Percentiles rank a stretch among this genome's conserved stretches.
Conservation (phyloP, 208 protist genomes). For the Naegleria fowleri region DNA sequence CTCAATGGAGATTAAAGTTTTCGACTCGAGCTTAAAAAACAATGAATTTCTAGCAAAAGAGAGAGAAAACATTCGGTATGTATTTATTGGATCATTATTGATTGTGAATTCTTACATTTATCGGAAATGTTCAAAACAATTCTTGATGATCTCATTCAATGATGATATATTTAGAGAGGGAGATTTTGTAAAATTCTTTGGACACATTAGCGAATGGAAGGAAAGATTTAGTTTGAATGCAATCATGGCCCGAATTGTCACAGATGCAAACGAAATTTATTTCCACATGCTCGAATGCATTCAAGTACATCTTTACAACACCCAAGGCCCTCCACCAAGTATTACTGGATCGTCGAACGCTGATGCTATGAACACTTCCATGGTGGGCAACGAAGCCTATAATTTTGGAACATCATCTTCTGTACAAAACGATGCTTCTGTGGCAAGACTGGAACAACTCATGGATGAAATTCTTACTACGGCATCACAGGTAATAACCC, state of each 20-base stretch:
- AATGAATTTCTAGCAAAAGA: background rate
- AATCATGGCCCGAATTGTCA: background rate
- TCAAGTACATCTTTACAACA: constrained; percentile 6
- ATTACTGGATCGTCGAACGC: background rate
- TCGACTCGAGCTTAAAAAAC: background rate
- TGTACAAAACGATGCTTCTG: background rate
- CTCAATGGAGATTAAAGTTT: background rate
- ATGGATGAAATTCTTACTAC: background rate
- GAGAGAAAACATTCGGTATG: background rate
- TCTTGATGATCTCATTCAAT: background rate
- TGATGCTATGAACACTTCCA: background rate
- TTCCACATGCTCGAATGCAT: background rate
- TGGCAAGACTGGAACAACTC: background rate
- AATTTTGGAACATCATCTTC: background rate
- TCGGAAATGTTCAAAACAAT: too few relatives aligned
- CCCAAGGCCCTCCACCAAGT: background rate
- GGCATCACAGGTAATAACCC: background rate
- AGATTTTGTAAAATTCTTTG: background rate
- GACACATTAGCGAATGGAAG: background rate
- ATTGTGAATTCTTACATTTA: background rate
- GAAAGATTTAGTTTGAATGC: background rate
- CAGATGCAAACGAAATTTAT: background rate
- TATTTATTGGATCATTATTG: background rate
- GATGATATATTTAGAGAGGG: background rate
- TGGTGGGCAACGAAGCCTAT: background rate